Base-by-base conservation (phyloP, 352 stramenopile genomes). In the Thraustochytrium sp. region DNA sequence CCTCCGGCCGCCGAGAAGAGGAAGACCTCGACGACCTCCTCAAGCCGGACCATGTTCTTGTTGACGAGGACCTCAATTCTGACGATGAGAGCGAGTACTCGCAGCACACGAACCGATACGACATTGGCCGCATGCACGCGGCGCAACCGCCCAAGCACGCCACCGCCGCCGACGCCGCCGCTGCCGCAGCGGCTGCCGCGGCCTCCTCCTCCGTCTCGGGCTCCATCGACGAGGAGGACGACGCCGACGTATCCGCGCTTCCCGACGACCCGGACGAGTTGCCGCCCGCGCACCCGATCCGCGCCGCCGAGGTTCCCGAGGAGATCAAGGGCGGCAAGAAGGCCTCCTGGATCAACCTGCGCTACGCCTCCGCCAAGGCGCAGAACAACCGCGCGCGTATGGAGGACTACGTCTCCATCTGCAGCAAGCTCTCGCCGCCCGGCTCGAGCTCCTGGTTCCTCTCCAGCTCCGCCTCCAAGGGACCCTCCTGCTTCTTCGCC, bases 341-440 rank as follows among this genome's bases (percentile, higher is more conserved):
- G 51, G 36, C 63, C 31, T 26, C 38, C 94, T 95, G 55, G 87
- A 93, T 1, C 68, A 76, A 53, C 86, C 94, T 29, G 75, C 88
- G 13, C 90, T 93, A 91, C 11, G 91, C 91, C 3, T 94, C 94
- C 51, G 91, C 90, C 13, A 90, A 95, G 75, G 91, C 91, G 13
- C 95, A 95, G 87, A 92, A 92, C 48, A 88, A 88, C 11, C 90
- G 92, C 1, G 91, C 90, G 46, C 94, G 93, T 86, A 96, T 96
- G 92, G 92, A 95, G 85, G 92, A 96, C 86, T 34, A 3, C 46
- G 38, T 64, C 23, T 63, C 34, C 31, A 37, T 80, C 13, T 46
- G 31, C 36, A 29, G 44, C 13, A 80, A 80, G 51, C 51, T 80
- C 21, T 46, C 34, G 2, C n/a, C 13, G 4, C 34, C 68, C 3